phyloP scores from a whole-genome alignment of 2,329 filamentous ascomycete species.

The Trichoderma gracile region DNA sequence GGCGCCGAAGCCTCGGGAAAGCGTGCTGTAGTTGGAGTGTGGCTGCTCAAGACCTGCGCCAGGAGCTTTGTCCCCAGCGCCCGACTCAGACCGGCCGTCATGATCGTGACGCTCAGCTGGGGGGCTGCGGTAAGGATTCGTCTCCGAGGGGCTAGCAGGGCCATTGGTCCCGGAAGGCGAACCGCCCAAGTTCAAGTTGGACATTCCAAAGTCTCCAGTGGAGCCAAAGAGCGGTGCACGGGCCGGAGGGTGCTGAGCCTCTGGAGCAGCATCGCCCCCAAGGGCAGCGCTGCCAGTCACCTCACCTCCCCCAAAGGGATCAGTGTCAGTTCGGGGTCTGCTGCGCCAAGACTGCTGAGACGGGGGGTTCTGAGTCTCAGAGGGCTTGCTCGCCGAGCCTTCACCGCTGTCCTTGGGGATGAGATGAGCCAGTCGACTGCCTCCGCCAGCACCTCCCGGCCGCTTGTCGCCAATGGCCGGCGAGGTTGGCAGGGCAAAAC shows the following conservation, averaged over 20 bases:
- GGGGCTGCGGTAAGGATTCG: slow-evolving; percentile 94
- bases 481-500: slow-evolving; percentile 69
- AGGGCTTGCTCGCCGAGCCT: slow-evolving; percentile 54
- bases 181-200: slow-evolving; percentile 58
- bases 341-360: slow-evolving; percentile 56
- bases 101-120: slow-evolving; percentile 72
- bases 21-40: slow-evolving; percentile 53
- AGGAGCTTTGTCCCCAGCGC: slow-evolving; percentile 49
- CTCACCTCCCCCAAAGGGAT: slow-evolving; percentile 67
- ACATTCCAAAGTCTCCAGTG: slow-evolving; percentile 63
- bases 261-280: slow-evolving; percentile 65
- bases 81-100: slow-evolving; percentile 56
- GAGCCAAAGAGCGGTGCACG: slow-evolving; percentile 50
- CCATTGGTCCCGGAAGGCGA: slow-evolving; percentile 57
- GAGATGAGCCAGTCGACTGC: slow-evolving; percentile 83
- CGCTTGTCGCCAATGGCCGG: slow-evolving; percentile 70
- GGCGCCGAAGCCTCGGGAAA: slow-evolving; percentile 53
- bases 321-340: slow-evolving; percentile 69
- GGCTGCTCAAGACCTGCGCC: slow-evolving; percentile 45
- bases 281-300: slow-evolving; percentile 70
- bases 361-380: slow-evolving; percentile 49
- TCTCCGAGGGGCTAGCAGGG: slow-evolving; percentile 86
- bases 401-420: slow-evolving; percentile 77
- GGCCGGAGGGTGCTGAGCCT: slow-evolving; percentile 34
- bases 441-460: slow-evolving; percentile 67